A percentile compares a stretch with the other conserved stretches of the same genome.
Conservation (phyloP, 129 eudicot genomes). For the Chrysanthemum lavandulifolium region DNA sequence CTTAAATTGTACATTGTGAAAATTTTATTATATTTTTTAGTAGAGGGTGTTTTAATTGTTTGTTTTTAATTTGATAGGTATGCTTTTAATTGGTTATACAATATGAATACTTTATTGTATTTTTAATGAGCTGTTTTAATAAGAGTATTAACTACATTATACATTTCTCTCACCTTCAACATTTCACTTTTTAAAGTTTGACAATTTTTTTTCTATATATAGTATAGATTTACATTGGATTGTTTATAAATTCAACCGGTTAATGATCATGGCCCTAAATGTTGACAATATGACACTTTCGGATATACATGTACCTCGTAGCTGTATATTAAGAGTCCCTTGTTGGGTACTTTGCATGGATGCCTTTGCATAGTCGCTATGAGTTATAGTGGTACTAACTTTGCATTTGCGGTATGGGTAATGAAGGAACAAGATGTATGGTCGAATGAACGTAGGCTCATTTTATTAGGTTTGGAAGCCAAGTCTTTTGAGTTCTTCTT, state of each 20-base stretch:
- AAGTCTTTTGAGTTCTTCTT: background rate
- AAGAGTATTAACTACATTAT: too few species aligned
- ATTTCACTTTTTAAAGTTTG: too few species aligned
- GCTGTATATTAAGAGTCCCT: too few species aligned
- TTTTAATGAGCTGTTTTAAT: too few species aligned
- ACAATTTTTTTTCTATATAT: too few species aligned
- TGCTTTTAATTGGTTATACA: too few species aligned
- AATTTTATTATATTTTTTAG: too few species aligned
- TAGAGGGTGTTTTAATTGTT: too few species aligned
- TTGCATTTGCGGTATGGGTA: background rate
- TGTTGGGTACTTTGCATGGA: background rate
- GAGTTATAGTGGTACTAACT: background rate
- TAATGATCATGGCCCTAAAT: background rate
- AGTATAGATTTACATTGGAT: background rate
- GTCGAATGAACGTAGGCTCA: background rate
- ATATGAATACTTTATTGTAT: too few species aligned
- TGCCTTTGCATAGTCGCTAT: background rate
- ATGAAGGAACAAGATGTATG: background rate
- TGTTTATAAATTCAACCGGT: background rate
- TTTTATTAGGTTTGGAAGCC: background rate
- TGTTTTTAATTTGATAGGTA: too few species aligned
- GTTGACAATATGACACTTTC: background rate
- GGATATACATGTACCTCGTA: background rate
- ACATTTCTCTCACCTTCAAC: too few species aligned
- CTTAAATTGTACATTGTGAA: too few species aligned